These are phyloP conservation scores for Plantago major DNA, from an alignment of 257 asterid genomes.

Conservation along the genomic window DNA sequence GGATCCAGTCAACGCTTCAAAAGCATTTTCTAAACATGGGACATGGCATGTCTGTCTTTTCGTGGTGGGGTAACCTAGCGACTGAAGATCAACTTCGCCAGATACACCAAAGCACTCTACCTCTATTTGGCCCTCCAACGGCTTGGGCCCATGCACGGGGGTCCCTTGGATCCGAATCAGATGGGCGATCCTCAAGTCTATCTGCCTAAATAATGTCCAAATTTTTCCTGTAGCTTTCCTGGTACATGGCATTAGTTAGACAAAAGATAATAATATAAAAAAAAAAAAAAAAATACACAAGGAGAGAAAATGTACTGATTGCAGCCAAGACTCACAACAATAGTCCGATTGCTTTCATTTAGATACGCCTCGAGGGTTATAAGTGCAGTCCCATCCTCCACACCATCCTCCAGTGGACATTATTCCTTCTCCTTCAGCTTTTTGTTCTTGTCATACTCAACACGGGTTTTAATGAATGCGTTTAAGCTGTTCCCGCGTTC, in stretches of 20 bases:
- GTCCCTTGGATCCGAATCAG: not conserved
- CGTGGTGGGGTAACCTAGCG: not conserved
- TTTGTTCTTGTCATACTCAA: not conserved
- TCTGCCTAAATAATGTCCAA: not conserved
- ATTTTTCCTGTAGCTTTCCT: not conserved
- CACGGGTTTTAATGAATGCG: not conserved
- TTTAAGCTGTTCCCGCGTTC: not conserved
- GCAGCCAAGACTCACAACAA: not conserved
- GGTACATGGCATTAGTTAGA: not conserved
- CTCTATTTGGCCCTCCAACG: slow-evolving; percentile 1
- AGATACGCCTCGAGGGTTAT: not conserved
- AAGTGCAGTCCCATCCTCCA: not conserved
- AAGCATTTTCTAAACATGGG: not conserved
- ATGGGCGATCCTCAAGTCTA: not conserved
- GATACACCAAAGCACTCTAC: not conserved
- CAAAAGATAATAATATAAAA: not conserved
- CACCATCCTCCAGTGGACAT: not conserved
- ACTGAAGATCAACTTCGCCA: not conserved
- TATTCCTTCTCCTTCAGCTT: not conserved
- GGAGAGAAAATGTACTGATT: not conserved
- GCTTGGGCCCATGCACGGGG: not conserved
- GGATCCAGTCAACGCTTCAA: not conserved
- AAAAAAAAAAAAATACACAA: not conserved
- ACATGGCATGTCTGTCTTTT: not conserved
- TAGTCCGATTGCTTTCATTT: not conserved